phyloP scores from a whole-genome alignment of 2,329 filamentous ascomycete genomes.

The Fusarium transvaalense region DNA sequence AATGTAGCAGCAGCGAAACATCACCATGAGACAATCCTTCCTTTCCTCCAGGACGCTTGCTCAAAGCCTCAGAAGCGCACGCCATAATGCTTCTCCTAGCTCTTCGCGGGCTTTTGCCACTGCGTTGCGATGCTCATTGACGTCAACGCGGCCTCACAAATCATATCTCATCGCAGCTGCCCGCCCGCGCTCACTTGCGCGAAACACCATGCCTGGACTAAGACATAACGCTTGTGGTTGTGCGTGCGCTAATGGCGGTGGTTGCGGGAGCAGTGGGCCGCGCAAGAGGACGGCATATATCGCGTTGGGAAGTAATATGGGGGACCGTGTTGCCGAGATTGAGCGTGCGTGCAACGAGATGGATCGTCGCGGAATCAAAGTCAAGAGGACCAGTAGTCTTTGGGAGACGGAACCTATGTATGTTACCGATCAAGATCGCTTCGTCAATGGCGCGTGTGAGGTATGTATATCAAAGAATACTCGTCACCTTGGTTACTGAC shows the following conservation, averaged over 20 bases:
- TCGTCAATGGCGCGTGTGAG: constrained; percentile 94
- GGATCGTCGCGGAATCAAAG: constrained; percentile 76
- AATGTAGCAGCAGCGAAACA: constrained; percentile 33
- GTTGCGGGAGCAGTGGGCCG: constrained; percentile 47
- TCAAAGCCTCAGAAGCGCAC: constrained; percentile 14
- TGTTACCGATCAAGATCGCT: constrained; percentile 86
- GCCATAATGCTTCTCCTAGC: constrained; percentile 16
- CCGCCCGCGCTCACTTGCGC: constrained; percentile 33
- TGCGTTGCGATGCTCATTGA: constrained; percentile 26
- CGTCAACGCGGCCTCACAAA: constrained; percentile 21
- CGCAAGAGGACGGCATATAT: constrained; percentile 74
- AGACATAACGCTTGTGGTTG: constrained; percentile 53
- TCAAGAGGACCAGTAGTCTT: constrained; percentile 85
- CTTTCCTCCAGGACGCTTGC: constrained; percentile 24
- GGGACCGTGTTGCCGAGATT: constrained; percentile 86
- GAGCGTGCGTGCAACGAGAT: constrained; percentile 86
- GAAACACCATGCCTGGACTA: constrained; percentile 28
- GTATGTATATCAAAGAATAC: constrained; percentile 62
- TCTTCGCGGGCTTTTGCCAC: constrained; percentile 28
- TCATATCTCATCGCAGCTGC: constrained; percentile 21
- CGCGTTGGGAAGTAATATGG: constrained; percentile 92
- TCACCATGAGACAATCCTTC: constrained; percentile 40
- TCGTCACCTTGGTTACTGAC: constrained; percentile 21
- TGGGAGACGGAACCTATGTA: constrained; percentile 99
- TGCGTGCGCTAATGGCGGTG: constrained; percentile 49